A percentile compares a stretch with the other conserved stretches of the same genome.
These are phyloP conservation scores for Chlorella variabilis DNA, from an alignment of 163 green algal species.

Conservation along the genomic window DNA sequence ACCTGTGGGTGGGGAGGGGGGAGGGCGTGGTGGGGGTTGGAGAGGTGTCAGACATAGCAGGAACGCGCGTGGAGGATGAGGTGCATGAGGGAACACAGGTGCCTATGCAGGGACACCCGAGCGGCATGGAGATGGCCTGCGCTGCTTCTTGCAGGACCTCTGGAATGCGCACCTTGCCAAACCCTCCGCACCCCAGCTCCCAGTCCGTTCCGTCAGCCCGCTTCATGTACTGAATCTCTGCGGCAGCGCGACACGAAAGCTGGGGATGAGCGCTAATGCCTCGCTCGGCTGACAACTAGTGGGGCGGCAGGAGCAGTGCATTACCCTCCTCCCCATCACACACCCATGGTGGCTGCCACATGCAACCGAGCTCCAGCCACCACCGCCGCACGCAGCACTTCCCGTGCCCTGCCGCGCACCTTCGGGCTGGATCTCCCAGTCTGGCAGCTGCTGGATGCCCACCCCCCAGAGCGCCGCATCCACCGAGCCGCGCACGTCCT, in stretches of 20 bases:
- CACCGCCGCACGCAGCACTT: too few species aligned
- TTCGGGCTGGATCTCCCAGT: slow-evolving; percentile 5
- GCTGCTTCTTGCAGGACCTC: too few species aligned
- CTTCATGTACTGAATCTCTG: slow-evolving; percentile 47
- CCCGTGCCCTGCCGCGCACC: too few species aligned
- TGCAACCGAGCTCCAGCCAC: too few species aligned
- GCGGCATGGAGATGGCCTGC: too few species aligned
- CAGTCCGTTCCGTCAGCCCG: slow-evolving; percentile 38
- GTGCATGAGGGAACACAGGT: too few species aligned
- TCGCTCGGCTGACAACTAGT: too few species aligned
- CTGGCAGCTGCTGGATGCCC: background rate
- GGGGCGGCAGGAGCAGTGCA: background rate
- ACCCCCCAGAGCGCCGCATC: background rate
- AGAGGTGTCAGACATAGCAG: background rate
- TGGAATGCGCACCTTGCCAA: too few species aligned
- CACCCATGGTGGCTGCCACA: too few species aligned
- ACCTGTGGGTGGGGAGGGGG: background rate
- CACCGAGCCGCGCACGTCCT: too few species aligned
- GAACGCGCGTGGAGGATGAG: background rate
- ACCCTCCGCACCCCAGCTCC: slow-evolving; percentile 43
- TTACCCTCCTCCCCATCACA: too few species aligned
- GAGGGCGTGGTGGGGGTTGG: background rate
- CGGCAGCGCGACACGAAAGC: background rate
- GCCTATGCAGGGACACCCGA: background rate
- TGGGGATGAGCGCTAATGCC: too few species aligned